These are phyloP conservation scores for Decorospora gaudefroyi DNA, from an alignment of 2,329 filamentous ascomycete species.

Conservation along the genomic window DNA sequence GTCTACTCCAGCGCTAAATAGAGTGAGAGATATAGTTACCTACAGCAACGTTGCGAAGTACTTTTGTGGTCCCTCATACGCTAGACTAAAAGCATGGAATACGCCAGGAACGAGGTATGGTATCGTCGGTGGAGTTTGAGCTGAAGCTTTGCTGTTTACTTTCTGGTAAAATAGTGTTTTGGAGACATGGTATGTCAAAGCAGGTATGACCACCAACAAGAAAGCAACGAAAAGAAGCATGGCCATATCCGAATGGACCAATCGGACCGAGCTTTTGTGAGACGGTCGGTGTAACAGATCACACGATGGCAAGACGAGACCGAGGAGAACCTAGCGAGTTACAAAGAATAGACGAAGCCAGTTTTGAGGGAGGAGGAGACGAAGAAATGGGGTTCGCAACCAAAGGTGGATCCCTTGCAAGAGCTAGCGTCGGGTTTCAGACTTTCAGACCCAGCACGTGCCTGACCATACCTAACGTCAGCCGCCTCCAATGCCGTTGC, in stretches of 20 bases:
- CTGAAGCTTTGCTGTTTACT: conserved; percentile 11
- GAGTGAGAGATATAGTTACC: background rate
- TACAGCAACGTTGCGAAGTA: conserved; percentile 36
- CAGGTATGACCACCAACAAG: conserved; percentile 13
- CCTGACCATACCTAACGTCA: too few species aligned
- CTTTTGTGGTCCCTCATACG: conserved; percentile 23
- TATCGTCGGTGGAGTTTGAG: conserved; percentile 28
- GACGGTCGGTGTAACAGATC: too few species aligned
- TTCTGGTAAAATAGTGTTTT: conserved; percentile 24
- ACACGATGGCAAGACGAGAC: too few species aligned
- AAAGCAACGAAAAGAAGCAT: conserved; percentile 5
- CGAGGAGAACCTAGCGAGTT: too few species aligned
- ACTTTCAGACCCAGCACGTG: too few species aligned
- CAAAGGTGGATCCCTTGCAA: conserved; percentile 1
- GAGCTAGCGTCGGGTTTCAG: conserved; percentile 3
- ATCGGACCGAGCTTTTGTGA: background rate
- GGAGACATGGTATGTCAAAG: conserved; percentile 32
- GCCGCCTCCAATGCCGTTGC: too few species aligned
- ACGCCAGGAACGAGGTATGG: conserved; percentile 32
- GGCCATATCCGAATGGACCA: background rate
- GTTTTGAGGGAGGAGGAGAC: too few species aligned
- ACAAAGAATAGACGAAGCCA: too few species aligned
- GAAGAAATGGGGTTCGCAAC: conserved; percentile 4
- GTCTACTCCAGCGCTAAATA: background rate
- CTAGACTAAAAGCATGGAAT: conserved; percentile 29